Conservation (phyloP, 352 stramenopile genomes). For the Poterioochromonas sp. region DNA sequence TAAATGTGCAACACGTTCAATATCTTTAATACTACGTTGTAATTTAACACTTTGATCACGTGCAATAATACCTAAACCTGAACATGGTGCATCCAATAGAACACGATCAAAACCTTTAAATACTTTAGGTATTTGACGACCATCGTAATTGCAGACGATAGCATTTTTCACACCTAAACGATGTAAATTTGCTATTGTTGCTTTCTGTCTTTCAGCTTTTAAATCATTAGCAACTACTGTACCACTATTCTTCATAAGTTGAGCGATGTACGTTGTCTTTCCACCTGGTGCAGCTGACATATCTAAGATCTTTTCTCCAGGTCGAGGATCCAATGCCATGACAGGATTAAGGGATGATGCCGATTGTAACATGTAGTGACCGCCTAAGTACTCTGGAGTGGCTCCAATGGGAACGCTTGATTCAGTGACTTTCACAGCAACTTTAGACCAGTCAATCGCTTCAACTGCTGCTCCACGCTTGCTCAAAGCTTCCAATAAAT, state of each 20-base stretch:
- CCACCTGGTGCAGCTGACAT: constrained; percentile 95
- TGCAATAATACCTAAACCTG: constrained; percentile 92
- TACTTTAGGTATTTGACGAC: constrained; percentile 80
- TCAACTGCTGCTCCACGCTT: constrained; percentile 97
- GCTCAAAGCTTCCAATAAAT: constrained; percentile 93
- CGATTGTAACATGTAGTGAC: constrained; percentile 98
- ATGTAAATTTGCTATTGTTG: constrained; percentile 96
- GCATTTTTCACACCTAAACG: constrained; percentile 95
- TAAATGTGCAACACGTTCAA: constrained; percentile 81
- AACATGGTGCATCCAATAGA: constrained; percentile 96
- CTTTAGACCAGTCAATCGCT: constrained; percentile 96
- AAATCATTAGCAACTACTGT: constrained; percentile 97
- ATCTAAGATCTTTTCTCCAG: constrained; percentile 89
- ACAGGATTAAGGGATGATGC: constrained; percentile 96
- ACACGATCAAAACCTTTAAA: constrained; percentile 95
- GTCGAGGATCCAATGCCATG: constrained; percentile 82
- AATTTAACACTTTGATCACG: constrained; percentile 97
- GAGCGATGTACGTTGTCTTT: constrained; percentile 98
- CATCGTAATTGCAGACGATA: constrained; percentile 88
- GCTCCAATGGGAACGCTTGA: constrained; percentile 90
- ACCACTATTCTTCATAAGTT: constrained; percentile 99
- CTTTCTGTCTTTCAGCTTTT: constrained; percentile 63
- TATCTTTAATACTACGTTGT: constrained; percentile 85
- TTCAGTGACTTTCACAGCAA: constrained; percentile 49
- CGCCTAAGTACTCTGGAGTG: constrained; percentile 98